Evolutionary conservation across 2,329 filamentous ascomycete species (phyloP).

Genomic region (Chaetomiaceae sp.): DNA sequence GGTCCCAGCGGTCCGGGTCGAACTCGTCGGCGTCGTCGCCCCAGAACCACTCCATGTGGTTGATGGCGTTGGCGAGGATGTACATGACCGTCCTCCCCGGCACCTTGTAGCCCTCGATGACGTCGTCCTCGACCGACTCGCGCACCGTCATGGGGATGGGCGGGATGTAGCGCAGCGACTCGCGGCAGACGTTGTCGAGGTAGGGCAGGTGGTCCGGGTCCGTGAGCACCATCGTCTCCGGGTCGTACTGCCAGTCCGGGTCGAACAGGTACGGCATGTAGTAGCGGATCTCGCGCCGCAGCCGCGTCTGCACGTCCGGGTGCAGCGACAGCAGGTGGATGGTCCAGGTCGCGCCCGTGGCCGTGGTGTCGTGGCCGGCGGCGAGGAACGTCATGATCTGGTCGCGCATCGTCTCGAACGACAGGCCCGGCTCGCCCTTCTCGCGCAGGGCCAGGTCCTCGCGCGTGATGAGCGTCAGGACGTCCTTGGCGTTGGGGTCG

Average conservation of each 20-base stretch:
- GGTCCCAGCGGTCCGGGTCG: constrained; percentile 24
- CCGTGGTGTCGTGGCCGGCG: constrained; percentile 34
- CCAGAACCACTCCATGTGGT: constrained; percentile 23
- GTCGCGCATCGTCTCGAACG: constrained; percentile 34
- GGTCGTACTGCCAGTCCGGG: constrained; percentile 29
- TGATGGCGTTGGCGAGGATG: constrained; percentile 36
- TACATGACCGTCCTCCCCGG: constrained; percentile 41
- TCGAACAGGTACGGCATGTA: constrained; percentile 37
- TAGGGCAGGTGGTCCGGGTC: constrained; percentile 40
- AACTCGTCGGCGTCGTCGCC: constrained; percentile 23
- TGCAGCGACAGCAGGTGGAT: constrained; percentile 28
- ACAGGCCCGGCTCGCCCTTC: constrained; percentile 34
- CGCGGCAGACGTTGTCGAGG: constrained; percentile 43
- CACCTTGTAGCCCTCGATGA: constrained; percentile 37
- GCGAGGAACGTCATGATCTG: constrained; percentile 33
- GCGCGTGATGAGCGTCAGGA: constrained; percentile 33
- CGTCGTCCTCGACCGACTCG: constrained; percentile 37
- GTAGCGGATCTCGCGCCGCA: constrained; percentile 28
- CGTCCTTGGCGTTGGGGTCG: constrained; percentile 33
- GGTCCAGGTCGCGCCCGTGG: constrained; percentile 30
- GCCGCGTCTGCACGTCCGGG: constrained; percentile 22
- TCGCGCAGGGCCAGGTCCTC: constrained; percentile 22
- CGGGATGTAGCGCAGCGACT: constrained; percentile 43
- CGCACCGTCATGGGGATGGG: constrained; percentile 45
- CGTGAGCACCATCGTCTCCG: constrained; percentile 25